These are phyloP conservation scores for Kazachstania kunashirensis DNA, from an alignment of 805 yeast genomes.

Conservation along the genomic window DNA sequence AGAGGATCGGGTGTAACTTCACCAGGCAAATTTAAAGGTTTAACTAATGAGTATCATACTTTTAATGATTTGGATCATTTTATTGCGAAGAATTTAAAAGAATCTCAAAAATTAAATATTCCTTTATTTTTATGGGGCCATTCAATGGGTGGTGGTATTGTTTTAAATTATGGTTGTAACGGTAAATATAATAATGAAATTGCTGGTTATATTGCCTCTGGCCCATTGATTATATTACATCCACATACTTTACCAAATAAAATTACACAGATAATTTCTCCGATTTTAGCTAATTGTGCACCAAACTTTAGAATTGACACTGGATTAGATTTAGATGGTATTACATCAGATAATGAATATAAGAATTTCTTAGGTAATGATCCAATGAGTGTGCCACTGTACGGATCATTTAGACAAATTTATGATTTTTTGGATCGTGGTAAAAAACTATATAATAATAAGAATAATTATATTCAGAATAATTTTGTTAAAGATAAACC, in stretches of 20 bases:
- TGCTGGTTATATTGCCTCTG: constrained; percentile 40
- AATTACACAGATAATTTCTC: constrained; percentile 34
- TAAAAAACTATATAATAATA: constrained; percentile 35
- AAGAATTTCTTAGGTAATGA: constrained; percentile 36
- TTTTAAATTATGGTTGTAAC: constrained; percentile 47
- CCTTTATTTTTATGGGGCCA: constrained; percentile 50
- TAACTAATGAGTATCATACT: constrained; percentile 45
- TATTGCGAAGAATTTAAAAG: constrained; percentile 17
- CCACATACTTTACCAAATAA: constrained; percentile 50
- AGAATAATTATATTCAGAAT: constrained; percentile 29
- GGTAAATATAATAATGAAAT: constrained; percentile 43
- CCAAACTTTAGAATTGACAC: constrained; percentile 50
- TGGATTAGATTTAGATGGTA: constrained; percentile 41
- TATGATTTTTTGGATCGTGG: constrained; percentile 58
- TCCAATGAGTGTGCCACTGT: constrained; percentile 36
- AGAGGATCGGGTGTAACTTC: constrained; percentile 67
- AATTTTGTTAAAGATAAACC: constrained; percentile 33
- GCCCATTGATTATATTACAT: constrained; percentile 52
- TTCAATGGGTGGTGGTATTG: constrained; percentile 77
- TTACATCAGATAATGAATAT: constrained; percentile 43
- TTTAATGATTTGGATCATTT: constrained; percentile 54
- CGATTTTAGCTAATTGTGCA: constrained; percentile 32
- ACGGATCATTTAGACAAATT: constrained; percentile 47
- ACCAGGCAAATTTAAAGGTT: constrained; percentile 43
- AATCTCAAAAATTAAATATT: constrained; percentile 16